These are phyloP conservation scores for Adansonia grandidieri DNA, from an alignment of 441 rosid species.

Conservation along the genomic window DNA sequence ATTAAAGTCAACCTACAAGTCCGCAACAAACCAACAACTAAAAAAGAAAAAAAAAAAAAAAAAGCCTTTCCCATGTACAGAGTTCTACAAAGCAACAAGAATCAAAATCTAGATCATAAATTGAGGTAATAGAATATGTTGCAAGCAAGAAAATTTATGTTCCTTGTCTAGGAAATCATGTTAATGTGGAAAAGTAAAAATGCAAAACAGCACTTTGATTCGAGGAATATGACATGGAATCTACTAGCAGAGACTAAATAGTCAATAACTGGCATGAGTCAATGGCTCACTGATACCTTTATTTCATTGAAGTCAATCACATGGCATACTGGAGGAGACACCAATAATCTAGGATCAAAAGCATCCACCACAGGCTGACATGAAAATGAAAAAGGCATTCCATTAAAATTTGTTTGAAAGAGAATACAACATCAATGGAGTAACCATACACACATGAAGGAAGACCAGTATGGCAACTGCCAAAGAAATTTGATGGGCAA, in stretches of 20 bases:
- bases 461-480: constrained; percentile 20
- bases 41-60: not conserved
- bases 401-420: constrained; percentile 2
- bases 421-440: constrained; percentile 15
- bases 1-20: not conserved
- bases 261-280: not conserved
- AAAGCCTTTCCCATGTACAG: not conserved
- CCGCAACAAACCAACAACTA: not conserved
- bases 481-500: constrained; percentile 23
- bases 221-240: not conserved
- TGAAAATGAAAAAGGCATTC: constrained; percentile 24
- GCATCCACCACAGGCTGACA: constrained; percentile 98
- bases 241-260: not conserved
- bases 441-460: constrained; percentile 15
- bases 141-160: not conserved
- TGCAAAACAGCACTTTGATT: not conserved
- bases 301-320: constrained; percentile 67
- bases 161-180: not conserved
- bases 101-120: not conserved
- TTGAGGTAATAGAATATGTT: not conserved
- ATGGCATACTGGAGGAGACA: constrained; percentile 76
- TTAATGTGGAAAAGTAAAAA: not conserved
- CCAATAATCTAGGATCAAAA: constrained; percentile 94
- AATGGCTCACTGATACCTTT: constrained; percentile 53
- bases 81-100: not conserved